These are phyloP conservation scores for Cryptococcus jaspeensis DNA, from an alignment of 1,284 basidiomycete species.

Conservation along the genomic window DNA sequence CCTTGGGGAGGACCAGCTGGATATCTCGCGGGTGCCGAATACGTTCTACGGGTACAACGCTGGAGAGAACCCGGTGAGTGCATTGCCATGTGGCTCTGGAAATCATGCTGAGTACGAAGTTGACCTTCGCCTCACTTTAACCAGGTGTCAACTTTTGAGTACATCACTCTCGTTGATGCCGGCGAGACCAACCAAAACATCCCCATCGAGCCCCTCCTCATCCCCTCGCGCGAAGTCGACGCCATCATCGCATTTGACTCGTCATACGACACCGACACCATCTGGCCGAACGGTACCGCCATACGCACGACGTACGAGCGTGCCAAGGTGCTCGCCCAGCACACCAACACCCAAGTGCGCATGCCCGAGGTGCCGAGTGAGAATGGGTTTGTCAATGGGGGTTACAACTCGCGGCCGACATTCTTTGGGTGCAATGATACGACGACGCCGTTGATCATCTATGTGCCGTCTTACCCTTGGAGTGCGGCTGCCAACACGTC, in stretches of 20 bases:
- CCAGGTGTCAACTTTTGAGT: slow-evolving; percentile 5
- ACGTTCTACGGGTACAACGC: slow-evolving; percentile 49
- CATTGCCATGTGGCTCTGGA: too few relatives aligned
- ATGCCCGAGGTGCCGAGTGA: slow-evolving; percentile 54
- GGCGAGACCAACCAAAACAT: slow-evolving; percentile 55
- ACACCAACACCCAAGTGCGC: slow-evolving; percentile 34
- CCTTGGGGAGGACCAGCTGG: slow-evolving; percentile 48
- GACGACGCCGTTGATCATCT: slow-evolving; percentile 51
- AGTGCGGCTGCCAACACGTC: slow-evolving; percentile 46
- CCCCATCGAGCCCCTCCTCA: slow-evolving; percentile 56
- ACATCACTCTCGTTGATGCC: slow-evolving; percentile 54
- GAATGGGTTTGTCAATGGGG: slow-evolving; percentile 56
- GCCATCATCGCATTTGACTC: slow-evolving; percentile 57
- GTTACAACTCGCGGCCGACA: slow-evolving; percentile 56
- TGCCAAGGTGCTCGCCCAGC: slow-evolving; percentile 26
- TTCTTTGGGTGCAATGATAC: slow-evolving; percentile 50
- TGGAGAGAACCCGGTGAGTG: slow-evolving; percentile 41
- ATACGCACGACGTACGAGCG: slow-evolving; percentile 46
- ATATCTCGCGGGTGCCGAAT: slow-evolving; percentile 53
- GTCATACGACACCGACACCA: slow-evolving; percentile 55
- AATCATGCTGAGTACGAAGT: too few relatives aligned
- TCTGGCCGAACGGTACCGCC: slow-evolving; percentile 57
- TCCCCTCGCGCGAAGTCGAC: slow-evolving; percentile 55
- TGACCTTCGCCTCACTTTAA: too few relatives aligned
- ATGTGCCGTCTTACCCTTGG: slow-evolving; percentile 56